Conservation (phyloP, 2,329 filamentous ascomycete species). For the Paramyrothecium roridum region DNA sequence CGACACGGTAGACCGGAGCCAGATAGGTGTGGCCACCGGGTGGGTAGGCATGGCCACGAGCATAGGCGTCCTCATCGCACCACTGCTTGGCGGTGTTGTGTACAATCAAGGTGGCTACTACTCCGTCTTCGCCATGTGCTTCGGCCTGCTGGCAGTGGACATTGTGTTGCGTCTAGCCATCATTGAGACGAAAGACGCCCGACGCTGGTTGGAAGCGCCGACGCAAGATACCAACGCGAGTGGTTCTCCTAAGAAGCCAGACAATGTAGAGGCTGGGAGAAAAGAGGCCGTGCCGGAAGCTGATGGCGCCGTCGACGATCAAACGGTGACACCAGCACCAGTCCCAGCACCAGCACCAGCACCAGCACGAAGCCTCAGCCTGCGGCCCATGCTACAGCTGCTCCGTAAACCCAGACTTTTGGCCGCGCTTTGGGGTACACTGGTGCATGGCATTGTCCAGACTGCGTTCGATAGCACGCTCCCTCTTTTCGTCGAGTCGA, state of each 20-base stretch:
- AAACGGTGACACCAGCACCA: neutral
- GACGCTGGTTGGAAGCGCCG: constrained; percentile 17
- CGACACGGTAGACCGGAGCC: constrained; percentile 25
- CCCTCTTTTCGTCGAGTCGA: constrained; percentile 22
- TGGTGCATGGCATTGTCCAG: constrained; percentile 26
- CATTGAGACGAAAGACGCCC: constrained; percentile 27
- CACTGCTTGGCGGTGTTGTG: constrained; percentile 28
- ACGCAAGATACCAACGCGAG: neutral
- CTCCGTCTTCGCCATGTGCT: constrained; percentile 31
- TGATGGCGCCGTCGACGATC: neutral
- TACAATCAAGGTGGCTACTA: constrained; percentile 29
- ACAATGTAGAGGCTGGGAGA: neutral
- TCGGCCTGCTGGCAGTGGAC: constrained; percentile 28
- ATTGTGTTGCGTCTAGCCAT: constrained; percentile 26
- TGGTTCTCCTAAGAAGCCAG: constrained; percentile 1
- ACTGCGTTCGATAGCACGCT: constrained; percentile 31
- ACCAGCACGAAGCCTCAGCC: neutral
- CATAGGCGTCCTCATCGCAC: constrained; percentile 25
- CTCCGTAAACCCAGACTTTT: constrained; percentile 27
- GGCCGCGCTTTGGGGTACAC: constrained; percentile 28
- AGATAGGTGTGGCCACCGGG: constrained; percentile 27
- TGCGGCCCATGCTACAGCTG: constrained; percentile 18
- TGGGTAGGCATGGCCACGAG: constrained; percentile 30
- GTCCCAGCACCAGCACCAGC: neutral
- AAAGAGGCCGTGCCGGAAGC: neutral